phyloP scores from a whole-genome alignment of 306 rosid species.

The Benincasa hispida region DNA sequence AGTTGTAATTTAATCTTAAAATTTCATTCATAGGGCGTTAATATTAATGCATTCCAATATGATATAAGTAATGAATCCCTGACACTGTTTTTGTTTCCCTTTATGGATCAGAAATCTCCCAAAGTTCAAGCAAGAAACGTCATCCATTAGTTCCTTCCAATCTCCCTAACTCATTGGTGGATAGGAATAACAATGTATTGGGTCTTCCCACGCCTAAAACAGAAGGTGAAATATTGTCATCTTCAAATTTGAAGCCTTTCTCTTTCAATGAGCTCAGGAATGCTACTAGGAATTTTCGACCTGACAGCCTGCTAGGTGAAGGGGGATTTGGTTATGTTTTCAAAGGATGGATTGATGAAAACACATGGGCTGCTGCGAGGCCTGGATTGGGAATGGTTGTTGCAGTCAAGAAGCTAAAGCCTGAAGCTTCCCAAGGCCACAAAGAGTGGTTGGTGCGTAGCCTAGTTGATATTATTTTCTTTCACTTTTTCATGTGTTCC shows the following conservation, averaged over 20 bases:
- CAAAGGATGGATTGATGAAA: slow-evolving; percentile 86
- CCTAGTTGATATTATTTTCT: neutral
- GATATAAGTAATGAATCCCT: slow-evolving; percentile 3
- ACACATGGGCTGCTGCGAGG: slow-evolving; percentile 39
- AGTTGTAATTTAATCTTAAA: no score
- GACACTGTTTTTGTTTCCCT: neutral
- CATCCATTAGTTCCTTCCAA: slow-evolving; percentile 42
- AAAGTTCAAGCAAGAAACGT: slow-evolving; percentile 27
- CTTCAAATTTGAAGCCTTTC: slow-evolving; percentile 64
- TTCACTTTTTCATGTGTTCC: neutral
- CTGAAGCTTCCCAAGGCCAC: slow-evolving; percentile 86
- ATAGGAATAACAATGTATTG: slow-evolving; percentile 33
- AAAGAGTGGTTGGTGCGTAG: slow-evolving; percentile 91
- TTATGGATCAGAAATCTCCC: slow-evolving; percentile 36
- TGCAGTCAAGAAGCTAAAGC: slow-evolving; percentile 89
- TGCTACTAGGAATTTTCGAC: slow-evolving; percentile 73
- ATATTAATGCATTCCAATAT: neutral
- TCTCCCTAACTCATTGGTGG: slow-evolving; percentile 33
- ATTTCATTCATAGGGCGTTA: neutral
- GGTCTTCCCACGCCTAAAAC: slow-evolving; percentile 71
- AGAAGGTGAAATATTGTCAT: slow-evolving; percentile 81
- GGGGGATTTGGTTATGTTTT: slow-evolving; percentile 93
- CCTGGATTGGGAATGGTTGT: slow-evolving; percentile 88
- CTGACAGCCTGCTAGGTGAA: slow-evolving; percentile 86
- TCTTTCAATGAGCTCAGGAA: slow-evolving; percentile 66